A percentile compares a stretch with the other conserved stretches of the same genome.
These are phyloP conservation scores for Solanum chilense DNA, from an alignment of 257 asterid species.

Conservation along the genomic window DNA sequence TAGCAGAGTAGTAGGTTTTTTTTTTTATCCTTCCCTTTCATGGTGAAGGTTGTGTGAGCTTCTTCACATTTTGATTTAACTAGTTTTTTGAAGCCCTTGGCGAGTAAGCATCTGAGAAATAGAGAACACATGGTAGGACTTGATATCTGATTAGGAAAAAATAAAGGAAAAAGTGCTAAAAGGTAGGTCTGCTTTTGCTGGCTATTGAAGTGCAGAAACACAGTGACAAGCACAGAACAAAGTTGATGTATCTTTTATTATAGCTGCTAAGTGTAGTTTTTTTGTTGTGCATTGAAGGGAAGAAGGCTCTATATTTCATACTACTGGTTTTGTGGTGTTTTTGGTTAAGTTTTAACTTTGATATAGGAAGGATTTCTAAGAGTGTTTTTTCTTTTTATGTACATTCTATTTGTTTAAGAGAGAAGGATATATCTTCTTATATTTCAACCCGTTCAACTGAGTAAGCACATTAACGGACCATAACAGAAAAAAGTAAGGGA, in stretches of 20 bases:
- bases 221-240: background rate
- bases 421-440: background rate
- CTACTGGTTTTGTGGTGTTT: background rate
- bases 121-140: background rate
- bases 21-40: background rate
- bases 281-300: background rate
- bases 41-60: background rate
- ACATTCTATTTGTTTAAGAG: background rate
- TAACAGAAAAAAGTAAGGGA: background rate
- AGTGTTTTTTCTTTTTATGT: background rate
- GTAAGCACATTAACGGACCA: background rate
- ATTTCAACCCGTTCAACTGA: background rate
- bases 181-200: background rate
- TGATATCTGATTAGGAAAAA: background rate
- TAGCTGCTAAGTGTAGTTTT: background rate
- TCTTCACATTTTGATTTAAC: background rate
- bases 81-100: background rate
- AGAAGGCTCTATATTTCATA: background rate
- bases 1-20: background rate
- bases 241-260: background rate
- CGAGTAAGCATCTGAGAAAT: background rate
- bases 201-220: background rate
- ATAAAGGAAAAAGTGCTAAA: background rate
- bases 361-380: background rate
- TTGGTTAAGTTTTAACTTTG: background rate